phyloP scores from a whole-genome alignment of 2,329 filamentous ascomycete genomes.

The Fusarium cyanostomum region DNA sequence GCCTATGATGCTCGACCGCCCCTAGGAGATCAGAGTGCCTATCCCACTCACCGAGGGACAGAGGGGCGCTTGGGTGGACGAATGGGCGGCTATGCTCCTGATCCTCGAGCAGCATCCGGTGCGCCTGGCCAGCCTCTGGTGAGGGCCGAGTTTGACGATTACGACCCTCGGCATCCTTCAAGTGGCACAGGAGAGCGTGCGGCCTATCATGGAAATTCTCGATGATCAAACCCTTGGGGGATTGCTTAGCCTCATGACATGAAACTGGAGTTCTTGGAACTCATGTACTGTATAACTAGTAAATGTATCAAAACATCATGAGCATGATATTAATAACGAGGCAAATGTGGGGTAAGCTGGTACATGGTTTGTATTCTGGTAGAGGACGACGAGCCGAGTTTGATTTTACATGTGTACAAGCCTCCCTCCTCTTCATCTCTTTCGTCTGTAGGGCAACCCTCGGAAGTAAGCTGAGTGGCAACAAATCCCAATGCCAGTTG shows the following conservation, averaged over 20 bases:
- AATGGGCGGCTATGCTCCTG: conserved; percentile 3
- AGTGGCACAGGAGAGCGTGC: conserved; percentile 14
- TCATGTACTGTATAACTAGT: not conserved
- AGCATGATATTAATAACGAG: not conserved
- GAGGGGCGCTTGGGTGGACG: not conserved
- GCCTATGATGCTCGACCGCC: conserved; percentile 32
- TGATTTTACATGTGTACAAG: conserved; percentile 40
- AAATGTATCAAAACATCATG: not conserved
- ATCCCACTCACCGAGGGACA: conserved; percentile 12
- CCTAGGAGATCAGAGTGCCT: conserved; percentile 14
- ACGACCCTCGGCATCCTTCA: conserved; percentile 55
- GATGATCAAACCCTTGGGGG: not conserved
- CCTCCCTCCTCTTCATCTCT: conserved; percentile 26
- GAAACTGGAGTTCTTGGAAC: not conserved
- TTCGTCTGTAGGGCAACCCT: conserved; percentile 29
- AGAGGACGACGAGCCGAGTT: conserved; percentile 42
- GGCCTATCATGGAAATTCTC: conserved; percentile 4
- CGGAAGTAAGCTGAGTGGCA: conserved; percentile 36
- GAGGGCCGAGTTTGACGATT: conserved; percentile 50
- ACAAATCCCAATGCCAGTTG: conserved; percentile 39
- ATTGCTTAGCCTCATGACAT: not conserved
- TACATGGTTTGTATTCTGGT: conserved; percentile 42
- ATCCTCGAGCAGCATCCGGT: conserved; percentile 3
- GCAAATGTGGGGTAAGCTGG: conserved; percentile 20
- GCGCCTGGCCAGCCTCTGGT: not conserved